Evolutionary conservation across 345 rosid species (phyloP).

Genomic region (Toxicodendron radicans): DNA sequence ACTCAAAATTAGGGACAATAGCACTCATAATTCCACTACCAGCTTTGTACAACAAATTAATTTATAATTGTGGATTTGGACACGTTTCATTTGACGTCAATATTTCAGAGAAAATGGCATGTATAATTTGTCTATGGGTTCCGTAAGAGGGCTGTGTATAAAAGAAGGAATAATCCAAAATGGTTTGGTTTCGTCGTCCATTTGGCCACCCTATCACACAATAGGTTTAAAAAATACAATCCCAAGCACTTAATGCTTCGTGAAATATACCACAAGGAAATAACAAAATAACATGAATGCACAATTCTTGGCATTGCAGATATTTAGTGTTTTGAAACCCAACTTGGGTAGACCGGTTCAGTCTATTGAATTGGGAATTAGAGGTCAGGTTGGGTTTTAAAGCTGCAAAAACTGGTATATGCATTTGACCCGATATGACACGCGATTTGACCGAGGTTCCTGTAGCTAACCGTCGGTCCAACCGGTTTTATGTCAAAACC

Average conservation of each 20-base stretch:
- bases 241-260: too few relatives aligned
- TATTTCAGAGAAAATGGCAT: neutral
- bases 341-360: too few relatives aligned
- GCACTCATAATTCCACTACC: constrained; percentile 18
- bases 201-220: constrained; percentile 27
- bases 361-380: too few relatives aligned
- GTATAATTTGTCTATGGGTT: neutral
- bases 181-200: constrained; percentile 38
- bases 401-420: too few relatives aligned
- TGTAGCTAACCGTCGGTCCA: too few relatives aligned
- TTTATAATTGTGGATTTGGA: neutral
- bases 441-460: too few relatives aligned
- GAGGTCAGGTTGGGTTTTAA: too few relatives aligned
- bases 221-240: too few relatives aligned
- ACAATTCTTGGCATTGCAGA: neutral
- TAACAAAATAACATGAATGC: neutral
- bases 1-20: constrained; percentile 22
- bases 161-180: neutral
- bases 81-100: neutral
- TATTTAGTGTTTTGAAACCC: too few relatives aligned
- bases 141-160: neutral
- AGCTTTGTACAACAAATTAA: neutral
- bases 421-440: too few relatives aligned
- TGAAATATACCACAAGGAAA: too few relatives aligned
- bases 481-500: too few relatives aligned